Evolutionary conservation across 1,284 basidiomycete genomes (phyloP), one percentile per base, ranked within the genome.

Genomic region (Agaricales sp.): DNA sequence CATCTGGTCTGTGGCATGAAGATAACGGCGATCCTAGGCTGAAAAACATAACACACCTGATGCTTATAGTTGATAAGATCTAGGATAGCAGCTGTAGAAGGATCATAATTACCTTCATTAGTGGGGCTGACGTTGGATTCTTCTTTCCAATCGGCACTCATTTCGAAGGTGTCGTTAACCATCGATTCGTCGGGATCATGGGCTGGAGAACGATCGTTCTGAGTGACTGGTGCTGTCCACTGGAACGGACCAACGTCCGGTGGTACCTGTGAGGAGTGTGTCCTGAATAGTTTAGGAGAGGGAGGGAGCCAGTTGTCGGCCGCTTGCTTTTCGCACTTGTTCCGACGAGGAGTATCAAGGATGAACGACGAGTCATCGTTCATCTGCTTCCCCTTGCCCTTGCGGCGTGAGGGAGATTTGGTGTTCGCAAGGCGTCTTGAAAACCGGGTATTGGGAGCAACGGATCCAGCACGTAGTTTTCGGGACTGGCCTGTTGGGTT

Each of bases 371-470:
- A 35, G 30, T 35, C 41, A 21, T 8, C 41, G 20, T 19, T 21
- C 20, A 43, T 8, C 8, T 43, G 11, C 41, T 43, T 43, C 18
- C 20, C 11, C 20, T 43, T 43, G 11, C 11, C 41, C 20, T 43
- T 43, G 11, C 41, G n/a, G 11, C 20, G 13, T 8, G 41, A 43
- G 8, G n/a, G n/a, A 19, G 41, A 43, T 8, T 16, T 43, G 20
- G 8, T 11, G 11, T 43, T 43, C 11, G 20, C 52, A 8, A 77
- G 75, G 73, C 60, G 52, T 75, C 75, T 52, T 75, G 65, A 54
- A 77, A 77, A 21, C 74, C 74, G 13, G 71, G 68, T 21, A 75
- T 64, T 6, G 51, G 4, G 45, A 62, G 65, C 50, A 64, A 63
- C 3, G 67, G 66, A 16, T 67, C 64, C 19, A n/a, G 48, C 20